Evolutionary conservation across 192 early-diverging fungal species (phyloP).

Genomic region (Allomyces arbusculus): DNA sequence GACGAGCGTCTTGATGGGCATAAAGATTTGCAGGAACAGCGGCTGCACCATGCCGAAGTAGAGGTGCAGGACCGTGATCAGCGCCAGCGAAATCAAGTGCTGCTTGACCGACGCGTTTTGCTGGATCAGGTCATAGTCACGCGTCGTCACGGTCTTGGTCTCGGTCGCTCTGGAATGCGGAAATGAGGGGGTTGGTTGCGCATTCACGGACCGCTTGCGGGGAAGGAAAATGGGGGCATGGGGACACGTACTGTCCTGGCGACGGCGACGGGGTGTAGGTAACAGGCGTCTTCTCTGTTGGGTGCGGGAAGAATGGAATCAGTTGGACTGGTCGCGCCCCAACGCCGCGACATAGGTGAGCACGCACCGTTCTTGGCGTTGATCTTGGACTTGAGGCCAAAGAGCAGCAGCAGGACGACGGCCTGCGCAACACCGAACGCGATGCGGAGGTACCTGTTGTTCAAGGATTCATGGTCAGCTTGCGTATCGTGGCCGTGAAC

Average conservation of each 20-base stretch:
- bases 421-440: conserved; percentile 37
- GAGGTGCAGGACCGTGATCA: conserved; percentile 66
- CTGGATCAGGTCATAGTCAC: conserved; percentile 58
- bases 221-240: neutral
- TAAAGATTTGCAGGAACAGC: conserved; percentile 61
- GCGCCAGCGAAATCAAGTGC: conserved; percentile 38
- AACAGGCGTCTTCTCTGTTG: conserved; percentile 50
- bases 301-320: neutral
- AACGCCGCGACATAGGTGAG: neutral
- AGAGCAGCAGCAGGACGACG: conserved; percentile 19
- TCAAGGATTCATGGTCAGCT: conserved; percentile 35
- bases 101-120: conserved; percentile 46
- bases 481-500: conserved; percentile 19
- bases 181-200: conserved; percentile 31
- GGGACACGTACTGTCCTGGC: conserved; percentile 10
- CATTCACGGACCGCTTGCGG: conserved; percentile 18
- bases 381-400: conserved; percentile 27
- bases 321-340: neutral
- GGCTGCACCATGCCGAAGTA: conserved; percentile 76
- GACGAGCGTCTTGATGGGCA: conserved; percentile 51
- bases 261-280: conserved; percentile 57
- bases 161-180: too few species aligned
- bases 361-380: conserved; percentile 46
- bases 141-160: neutral
- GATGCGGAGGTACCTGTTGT: conserved; percentile 29